A percentile compares a stretch with the other conserved stretches of the same genome.
phyloP scores from a whole-genome alignment of 1,284 basidiomycete species.

The Cutaneotrichosporon cutaneum region DNA sequence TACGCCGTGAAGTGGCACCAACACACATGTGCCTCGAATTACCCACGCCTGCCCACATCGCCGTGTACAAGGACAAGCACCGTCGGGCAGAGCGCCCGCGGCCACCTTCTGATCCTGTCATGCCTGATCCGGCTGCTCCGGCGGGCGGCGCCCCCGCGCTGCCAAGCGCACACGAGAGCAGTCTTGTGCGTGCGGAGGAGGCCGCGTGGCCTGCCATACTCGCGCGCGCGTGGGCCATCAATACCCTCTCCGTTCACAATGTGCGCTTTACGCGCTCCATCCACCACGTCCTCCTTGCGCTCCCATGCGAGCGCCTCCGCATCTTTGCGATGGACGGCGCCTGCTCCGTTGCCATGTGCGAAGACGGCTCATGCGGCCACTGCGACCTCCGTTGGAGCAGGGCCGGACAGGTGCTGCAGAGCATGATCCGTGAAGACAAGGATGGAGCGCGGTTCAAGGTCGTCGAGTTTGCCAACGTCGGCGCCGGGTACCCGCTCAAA shows the following conservation, averaged over 20 bases:
- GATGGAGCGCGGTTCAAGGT: not conserved
- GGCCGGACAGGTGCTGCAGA: not conserved
- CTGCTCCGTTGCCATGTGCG: not conserved
- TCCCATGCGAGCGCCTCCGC: not conserved
- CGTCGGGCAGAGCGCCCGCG: not conserved
- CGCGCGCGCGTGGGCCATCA: not conserved
- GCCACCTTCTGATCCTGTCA: not conserved
- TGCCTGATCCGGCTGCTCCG: not conserved
- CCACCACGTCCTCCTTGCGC: not conserved
- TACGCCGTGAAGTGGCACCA: not conserved
- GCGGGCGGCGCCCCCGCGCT: not conserved
- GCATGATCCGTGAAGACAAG: not conserved
- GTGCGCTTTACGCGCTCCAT: not conserved
- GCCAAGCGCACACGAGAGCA: not conserved
- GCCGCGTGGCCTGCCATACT: not conserved
- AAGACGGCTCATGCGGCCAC: not conserved
- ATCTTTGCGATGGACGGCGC: not conserved
- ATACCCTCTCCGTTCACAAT: slow-evolving; percentile 3
- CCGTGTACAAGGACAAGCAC: not conserved
- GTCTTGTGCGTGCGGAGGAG: not conserved
- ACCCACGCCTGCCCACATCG: not conserved
- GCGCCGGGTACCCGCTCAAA: slow-evolving; percentile 3
- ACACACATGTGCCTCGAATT: not conserved
- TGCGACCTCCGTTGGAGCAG: not conserved
- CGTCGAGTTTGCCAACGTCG: slow-evolving; percentile 6